phyloP scores from a whole-genome alignment of 352 stramenopile species.

The Elongisporangium undulatum region DNA sequence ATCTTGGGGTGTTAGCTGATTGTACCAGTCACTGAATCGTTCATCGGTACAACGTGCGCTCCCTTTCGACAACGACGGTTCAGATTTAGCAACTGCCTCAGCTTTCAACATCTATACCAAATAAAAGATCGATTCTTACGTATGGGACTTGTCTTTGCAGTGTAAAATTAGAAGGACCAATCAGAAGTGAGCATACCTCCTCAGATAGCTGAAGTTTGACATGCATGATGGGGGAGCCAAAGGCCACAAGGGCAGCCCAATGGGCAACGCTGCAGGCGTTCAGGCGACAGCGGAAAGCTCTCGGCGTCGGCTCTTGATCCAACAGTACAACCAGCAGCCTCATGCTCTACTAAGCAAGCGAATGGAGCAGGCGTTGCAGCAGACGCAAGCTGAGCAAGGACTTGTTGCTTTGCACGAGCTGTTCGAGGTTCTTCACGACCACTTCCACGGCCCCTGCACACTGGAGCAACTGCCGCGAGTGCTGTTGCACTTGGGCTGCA shows the following conservation, averaged over 20 bases:
- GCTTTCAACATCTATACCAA: neutral
- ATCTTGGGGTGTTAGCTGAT: neutral
- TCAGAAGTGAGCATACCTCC: neutral
- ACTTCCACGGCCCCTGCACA: conserved; percentile 23
- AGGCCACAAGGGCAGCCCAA: conserved; percentile 3
- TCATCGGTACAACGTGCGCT: neutral
- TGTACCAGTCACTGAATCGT: neutral
- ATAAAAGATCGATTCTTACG: neutral
- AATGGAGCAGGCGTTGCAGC: conserved; percentile 20
- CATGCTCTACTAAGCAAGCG: conserved; percentile 19
- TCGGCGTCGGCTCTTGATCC: conserved; percentile 23
- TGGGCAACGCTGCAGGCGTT: conserved; percentile 32
- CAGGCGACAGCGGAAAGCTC: conserved; percentile 26
- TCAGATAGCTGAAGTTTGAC: neutral
- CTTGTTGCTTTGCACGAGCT: conserved; percentile 18
- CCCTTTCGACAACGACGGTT: neutral
- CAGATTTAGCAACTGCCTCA: neutral
- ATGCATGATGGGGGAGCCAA: neutral
- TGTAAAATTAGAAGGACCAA: neutral
- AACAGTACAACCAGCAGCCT: conserved; percentile 26
- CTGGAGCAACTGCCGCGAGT: conserved; percentile 22
- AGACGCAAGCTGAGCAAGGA: conserved; percentile 9
- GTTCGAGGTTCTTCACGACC: conserved; percentile 20
- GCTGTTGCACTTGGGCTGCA: conserved; percentile 22
- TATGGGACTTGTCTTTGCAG: neutral